A percentile compares a stretch with the other conserved stretches of the same genome.
These are phyloP conservation scores for Aspergillus sojae DNA, from an alignment of 2,329 filamentous ascomycete species.

Conservation along the genomic window DNA sequence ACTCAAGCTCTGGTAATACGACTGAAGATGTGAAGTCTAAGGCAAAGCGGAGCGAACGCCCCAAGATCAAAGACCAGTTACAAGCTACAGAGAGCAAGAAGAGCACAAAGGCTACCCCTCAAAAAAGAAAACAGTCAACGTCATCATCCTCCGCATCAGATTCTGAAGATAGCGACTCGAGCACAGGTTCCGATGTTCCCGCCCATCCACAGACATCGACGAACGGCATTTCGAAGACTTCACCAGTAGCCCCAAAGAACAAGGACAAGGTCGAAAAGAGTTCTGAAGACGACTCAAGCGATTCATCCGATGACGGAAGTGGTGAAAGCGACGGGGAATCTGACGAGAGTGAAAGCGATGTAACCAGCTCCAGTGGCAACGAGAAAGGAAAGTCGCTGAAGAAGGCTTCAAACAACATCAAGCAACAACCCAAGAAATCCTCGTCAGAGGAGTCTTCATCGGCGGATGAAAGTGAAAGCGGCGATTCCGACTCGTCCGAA, in stretches of 20 bases:
- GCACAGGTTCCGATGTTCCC: background rate
- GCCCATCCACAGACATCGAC: background rate
- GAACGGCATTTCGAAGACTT: background rate
- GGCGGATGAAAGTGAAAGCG: background rate
- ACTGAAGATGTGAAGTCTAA: background rate
- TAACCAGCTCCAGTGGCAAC: conserved; percentile 13
- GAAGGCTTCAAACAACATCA: background rate
- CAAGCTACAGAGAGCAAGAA: background rate
- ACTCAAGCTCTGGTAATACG: background rate
- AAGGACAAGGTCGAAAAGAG: background rate
- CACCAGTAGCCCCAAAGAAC: background rate
- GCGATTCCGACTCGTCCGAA: background rate
- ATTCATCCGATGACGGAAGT: background rate
- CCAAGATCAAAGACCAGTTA: background rate
- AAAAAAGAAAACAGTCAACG: background rate
- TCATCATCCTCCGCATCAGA: background rate
- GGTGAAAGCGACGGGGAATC: conserved; percentile 13
- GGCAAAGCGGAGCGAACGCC: background rate
- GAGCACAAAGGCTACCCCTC: background rate
- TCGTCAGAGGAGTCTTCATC: background rate
- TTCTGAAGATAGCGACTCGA: background rate
- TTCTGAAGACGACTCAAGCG: background rate
- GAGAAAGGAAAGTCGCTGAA: background rate
- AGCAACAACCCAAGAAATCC: background rate
- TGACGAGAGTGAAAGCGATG: conserved; percentile 11